Evolutionary conservation across 2,329 filamentous ascomycete species (phyloP).

Genomic region (Sporothrix luriei): DNA sequence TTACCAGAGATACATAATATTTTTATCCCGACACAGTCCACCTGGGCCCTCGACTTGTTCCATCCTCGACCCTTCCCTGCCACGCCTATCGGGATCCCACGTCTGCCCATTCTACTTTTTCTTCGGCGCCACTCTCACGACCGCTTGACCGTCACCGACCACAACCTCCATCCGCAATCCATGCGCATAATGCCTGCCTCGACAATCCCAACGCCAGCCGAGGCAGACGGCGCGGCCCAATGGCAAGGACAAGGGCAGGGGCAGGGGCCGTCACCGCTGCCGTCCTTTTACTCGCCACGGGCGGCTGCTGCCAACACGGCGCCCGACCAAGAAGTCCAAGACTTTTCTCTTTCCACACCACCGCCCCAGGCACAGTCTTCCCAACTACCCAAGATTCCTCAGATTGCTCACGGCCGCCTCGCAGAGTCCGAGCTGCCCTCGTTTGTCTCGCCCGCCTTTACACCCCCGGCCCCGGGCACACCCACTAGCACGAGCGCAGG

Average conservation of each 20-base stretch:
- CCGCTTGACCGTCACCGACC: too few species aligned
- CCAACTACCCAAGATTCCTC: neutral
- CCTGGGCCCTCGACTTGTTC: neutral
- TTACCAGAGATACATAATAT: too few species aligned
- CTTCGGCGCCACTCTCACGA: neutral
- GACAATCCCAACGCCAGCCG: neutral
- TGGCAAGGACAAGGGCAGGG: neutral
- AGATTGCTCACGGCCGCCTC: neutral
- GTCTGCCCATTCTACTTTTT: neutral
- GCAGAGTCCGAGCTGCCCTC: constrained; percentile 11
- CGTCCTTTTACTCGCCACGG: constrained; percentile 36
- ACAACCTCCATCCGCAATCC: neutral
- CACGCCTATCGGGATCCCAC: neutral
- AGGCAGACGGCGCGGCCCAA: neutral
- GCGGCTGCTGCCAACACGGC: constrained; percentile 32
- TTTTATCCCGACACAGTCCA: too few species aligned
- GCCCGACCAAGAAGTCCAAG: constrained; percentile 32
- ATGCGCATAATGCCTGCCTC: constrained; percentile 23
- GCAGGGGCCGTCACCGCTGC: constrained; percentile 23
- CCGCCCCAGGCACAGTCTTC: neutral
- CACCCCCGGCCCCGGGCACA: constrained; percentile 19
- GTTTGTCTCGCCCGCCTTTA: constrained; percentile 27
- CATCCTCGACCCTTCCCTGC: neutral
- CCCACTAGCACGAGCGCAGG: neutral
- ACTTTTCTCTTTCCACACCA: constrained; percentile 16